Conservation (phyloP, 345 rosid species). For the Melaleuca alternifolia region DNA sequence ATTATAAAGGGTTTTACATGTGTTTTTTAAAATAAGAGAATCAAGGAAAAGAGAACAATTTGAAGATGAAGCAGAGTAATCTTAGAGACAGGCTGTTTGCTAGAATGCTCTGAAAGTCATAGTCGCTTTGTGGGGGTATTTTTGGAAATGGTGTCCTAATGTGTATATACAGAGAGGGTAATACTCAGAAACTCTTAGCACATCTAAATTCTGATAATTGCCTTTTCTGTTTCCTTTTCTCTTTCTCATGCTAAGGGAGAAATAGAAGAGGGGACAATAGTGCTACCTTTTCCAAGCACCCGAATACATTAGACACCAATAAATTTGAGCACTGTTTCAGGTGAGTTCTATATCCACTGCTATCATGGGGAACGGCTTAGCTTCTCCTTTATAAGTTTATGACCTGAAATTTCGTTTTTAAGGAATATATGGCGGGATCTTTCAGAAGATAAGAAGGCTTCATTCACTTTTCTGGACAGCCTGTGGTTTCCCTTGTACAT, state of each 20-base stretch:
- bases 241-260: background rate
- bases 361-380: background rate
- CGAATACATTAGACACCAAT: slow-evolving; percentile 4
- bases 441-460: slow-evolving; percentile 16
- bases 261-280: background rate
- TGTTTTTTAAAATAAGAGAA: background rate
- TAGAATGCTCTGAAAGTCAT: background rate
- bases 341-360: slow-evolving; percentile 1
- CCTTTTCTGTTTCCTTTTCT: background rate
- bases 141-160: background rate
- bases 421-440: slow-evolving; percentile 21
- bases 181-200: background rate
- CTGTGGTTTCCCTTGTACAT: slow-evolving; percentile 26
- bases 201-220: background rate
- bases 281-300: background rate
- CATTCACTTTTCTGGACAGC: slow-evolving; percentile 23
- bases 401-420: background rate
- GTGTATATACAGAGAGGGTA: background rate
- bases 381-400: background rate
- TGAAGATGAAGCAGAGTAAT: background rate
- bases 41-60: background rate
- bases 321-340: slow-evolving; percentile 4
- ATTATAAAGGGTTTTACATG: background rate
- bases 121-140: background rate
- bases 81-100: background rate